Evolutionary conservation across 129 eudicot species (phyloP).

Genomic region (Glebionis coronaria): DNA sequence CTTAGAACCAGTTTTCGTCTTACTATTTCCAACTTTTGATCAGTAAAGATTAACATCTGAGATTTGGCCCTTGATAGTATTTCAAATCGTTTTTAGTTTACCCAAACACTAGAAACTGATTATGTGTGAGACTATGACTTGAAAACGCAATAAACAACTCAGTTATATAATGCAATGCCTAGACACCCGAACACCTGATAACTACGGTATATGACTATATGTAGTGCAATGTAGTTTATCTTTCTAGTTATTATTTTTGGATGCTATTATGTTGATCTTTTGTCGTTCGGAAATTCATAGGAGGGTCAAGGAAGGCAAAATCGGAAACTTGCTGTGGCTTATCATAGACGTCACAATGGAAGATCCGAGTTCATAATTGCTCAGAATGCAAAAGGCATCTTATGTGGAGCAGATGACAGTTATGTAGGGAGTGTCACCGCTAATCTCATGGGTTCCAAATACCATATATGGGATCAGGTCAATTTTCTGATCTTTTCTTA

Average conservation of each 20-base stretch:
- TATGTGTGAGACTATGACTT: no score
- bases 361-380: slow-evolving; percentile 78
- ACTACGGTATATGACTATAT: no score
- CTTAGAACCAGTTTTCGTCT: no score
- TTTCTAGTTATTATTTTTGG: neutral
- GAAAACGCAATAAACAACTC: no score
- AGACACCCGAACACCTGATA: no score
- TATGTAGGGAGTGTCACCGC: slow-evolving; percentile 68
- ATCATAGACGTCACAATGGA: slow-evolving; percentile 64
- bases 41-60: no score
- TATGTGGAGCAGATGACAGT: slow-evolving; percentile 58
- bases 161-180: no score
- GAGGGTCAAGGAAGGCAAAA: slow-evolving; percentile 94
- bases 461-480: slow-evolving; percentile 88
- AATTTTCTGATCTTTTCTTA: neutral
- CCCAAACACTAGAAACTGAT: no score
- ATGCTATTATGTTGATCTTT: neutral
- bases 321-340: slow-evolving; percentile 88
- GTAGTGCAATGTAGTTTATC: neutral
- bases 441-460: slow-evolving; percentile 85
- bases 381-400: slow-evolving; percentile 62
- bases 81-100: no score
- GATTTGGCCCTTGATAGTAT: no score
- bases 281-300: slow-evolving; percentile 22
- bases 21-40: no score